Percentiles rank a stretch among this genome's conserved stretches.
Conservation (phyloP, 2,329 filamentous ascomycete species). For the Ceratocystis harringtonii region DNA sequence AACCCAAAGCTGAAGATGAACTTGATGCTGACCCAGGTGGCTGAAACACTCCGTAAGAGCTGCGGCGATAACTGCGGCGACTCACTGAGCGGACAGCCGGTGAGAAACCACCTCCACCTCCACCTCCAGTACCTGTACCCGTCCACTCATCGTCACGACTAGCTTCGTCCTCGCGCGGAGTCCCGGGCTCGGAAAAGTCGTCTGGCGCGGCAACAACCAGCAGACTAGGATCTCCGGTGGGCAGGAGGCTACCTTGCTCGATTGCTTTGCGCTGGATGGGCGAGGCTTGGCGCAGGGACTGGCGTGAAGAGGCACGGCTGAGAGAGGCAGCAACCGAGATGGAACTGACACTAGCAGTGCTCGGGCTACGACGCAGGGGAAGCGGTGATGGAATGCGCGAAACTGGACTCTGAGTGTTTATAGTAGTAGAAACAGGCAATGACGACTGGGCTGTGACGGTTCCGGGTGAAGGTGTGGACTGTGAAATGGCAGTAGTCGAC, state of each 20-base stretch:
- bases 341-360: slow-evolving; percentile 10
- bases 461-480: not conserved
- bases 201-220: slow-evolving; percentile 50
- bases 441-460: slow-evolving; percentile 29
- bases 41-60: not conserved
- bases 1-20: not conserved
- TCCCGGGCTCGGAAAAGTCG: slow-evolving; percentile 42
- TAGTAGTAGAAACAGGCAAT: slow-evolving; percentile 23
- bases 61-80: slow-evolving; percentile 4
- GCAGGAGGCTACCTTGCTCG: slow-evolving; percentile 13
- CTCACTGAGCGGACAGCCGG: slow-evolving; percentile 16
- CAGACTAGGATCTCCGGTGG: slow-evolving; percentile 26
- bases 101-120: slow-evolving; percentile 13
- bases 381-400: slow-evolving; percentile 12
- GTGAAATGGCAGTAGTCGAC: not conserved
- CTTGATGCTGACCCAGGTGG: slow-evolving; percentile 7
- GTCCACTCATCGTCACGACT: slow-evolving; percentile 23
- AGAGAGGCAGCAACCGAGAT: slow-evolving; percentile 4
- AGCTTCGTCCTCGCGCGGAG: slow-evolving; percentile 27
- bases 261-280: slow-evolving; percentile 12
- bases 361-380: slow-evolving; percentile 10
- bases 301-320: slow-evolving; percentile 12
- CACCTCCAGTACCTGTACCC: not conserved
- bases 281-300: slow-evolving; percentile 12
- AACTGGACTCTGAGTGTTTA: not conserved